Conservation (phyloP, 2,329 filamentous ascomycete species). For the Microcyclosporella mali region DNA sequence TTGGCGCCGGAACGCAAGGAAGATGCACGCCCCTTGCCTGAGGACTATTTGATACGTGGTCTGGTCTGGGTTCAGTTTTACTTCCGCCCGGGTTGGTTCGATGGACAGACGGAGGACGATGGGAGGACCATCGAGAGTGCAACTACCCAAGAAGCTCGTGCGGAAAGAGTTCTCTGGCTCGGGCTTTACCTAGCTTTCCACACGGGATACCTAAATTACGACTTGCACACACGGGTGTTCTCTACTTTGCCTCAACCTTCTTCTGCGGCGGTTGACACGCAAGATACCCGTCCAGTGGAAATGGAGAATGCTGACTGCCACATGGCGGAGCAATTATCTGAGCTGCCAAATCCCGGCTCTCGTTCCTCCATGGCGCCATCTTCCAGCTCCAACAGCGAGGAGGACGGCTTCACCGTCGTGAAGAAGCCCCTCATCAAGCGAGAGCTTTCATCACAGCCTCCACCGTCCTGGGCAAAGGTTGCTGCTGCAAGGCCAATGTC, state of each 20-base stretch:
- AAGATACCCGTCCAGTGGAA: constrained; percentile 6
- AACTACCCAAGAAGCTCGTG: constrained; percentile 11
- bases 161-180: constrained; percentile 24
- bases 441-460: background rate
- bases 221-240: constrained; percentile 16
- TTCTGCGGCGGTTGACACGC: background rate
- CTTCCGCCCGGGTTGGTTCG: constrained; percentile 56
- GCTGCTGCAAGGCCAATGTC: background rate
- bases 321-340: constrained; percentile 2
- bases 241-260: constrained; percentile 5
- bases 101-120: constrained; percentile 59
- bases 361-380: constrained; percentile 6
- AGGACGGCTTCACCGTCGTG: constrained; percentile 16
- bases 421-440: constrained; percentile 8
- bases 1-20: constrained; percentile 36
- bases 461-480: constrained; percentile 2
- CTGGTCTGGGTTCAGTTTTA: constrained; percentile 56
- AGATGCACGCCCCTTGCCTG: constrained; percentile 54
- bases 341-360: constrained; percentile 2
- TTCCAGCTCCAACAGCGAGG: constrained; percentile 11
- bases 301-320: constrained; percentile 4
- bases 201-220: constrained; percentile 18
- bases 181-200: constrained; percentile 25
- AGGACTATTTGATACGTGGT: constrained; percentile 63
- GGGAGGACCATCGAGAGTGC: constrained; percentile 32